These are phyloP conservation scores for Ramaria sp. DNA, from an alignment of 768 basidiomycete species.

Conservation along the genomic window DNA sequence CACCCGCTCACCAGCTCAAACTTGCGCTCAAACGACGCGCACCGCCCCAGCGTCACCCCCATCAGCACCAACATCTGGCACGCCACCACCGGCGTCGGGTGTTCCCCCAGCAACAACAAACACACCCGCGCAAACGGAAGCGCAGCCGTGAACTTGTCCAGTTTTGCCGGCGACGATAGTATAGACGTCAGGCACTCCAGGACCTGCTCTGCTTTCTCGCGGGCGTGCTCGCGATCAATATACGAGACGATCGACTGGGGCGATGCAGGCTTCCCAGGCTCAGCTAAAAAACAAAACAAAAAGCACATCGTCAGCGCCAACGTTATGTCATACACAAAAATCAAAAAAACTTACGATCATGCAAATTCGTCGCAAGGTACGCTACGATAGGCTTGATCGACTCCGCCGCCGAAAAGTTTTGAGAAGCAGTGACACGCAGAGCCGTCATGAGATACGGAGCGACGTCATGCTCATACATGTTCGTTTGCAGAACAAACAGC, in stretches of 20 bases:
- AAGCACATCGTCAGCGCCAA: not conserved
- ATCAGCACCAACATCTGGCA: constrained; percentile 52
- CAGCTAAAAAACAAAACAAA: not conserved
- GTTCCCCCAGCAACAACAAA: constrained; percentile 68
- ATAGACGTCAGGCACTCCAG: constrained; percentile 54
- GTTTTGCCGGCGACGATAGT: constrained; percentile 41
- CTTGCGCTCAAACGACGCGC: constrained; percentile 60
- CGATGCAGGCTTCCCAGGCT: constrained; percentile 24
- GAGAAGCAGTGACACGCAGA: constrained; percentile 47
- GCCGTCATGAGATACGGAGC: constrained; percentile 43
- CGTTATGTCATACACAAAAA: not conserved
- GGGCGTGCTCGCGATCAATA: constrained; percentile 36
- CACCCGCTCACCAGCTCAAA: constrained; percentile 84
- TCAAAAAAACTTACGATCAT: constrained; percentile 45
- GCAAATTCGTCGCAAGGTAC: constrained; percentile 73
- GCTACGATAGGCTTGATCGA: constrained; percentile 79
- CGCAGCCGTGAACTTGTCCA: constrained; percentile 58
- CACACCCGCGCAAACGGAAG: constrained; percentile 73
- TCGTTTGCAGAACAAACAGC: constrained; percentile 72
- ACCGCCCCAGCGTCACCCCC: constrained; percentile 39
- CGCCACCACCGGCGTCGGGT: constrained; percentile 47
- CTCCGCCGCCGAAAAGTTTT: constrained; percentile 62
- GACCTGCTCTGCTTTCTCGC: constrained; percentile 58
- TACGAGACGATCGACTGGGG: constrained; percentile 48
- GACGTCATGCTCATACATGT: constrained; percentile 56